Base-by-base conservation (phyloP, 768 basidiomycete genomes). In the Pleurotus cornucopiae region DNA sequence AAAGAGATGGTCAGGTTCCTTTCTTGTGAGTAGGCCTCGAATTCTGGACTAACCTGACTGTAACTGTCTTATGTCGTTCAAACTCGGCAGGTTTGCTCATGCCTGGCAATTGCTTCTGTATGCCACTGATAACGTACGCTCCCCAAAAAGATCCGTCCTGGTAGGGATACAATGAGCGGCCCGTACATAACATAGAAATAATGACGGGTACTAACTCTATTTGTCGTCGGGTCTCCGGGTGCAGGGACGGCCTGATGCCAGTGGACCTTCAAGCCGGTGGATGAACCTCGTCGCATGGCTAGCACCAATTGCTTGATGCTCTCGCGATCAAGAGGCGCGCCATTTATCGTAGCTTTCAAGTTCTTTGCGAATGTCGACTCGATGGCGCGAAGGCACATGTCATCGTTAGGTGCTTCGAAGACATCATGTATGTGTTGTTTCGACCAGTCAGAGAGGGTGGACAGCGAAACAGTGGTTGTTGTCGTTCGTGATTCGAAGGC, bases 111-210 rank as follows among this genome's bases (percentile, higher is more conserved):
- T 57, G 61, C 62, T 73, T 75, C 46, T 69, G 71, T 23, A 82
- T 71, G n/a, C 80, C 80, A 45, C 72, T 71, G 58, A 82, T 79
- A 47, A 76, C 62, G 64, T 83, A 83, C 51, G 73, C 69, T 14
- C 80, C 81, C 37, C 76, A 77, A 46, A 82, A 76, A 9, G 72
- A 67, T 30, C 82, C 82, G 57, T 71, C 69, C 81, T 83, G 56
- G 43, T 26, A 52, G 5, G 23, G 34, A 26, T n/a, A n/a, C n/a
- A 40, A 53, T 55, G 26, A 57, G 49, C 56, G 58, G 52, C 21
- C 23, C 12, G 21, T 14, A n/a, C 26, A 37, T 52, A 6, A 48
- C 6, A 30, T 26, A 9, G 1, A 34, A 9, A 34, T 3, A 34
- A 34, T 34, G 30, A 9, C 30, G 44, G 37, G 58, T 16, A 70